Evolutionary conservation across 257 asterid genomes (phyloP).

Genomic region (Lithospermum erythrorhizon): DNA sequence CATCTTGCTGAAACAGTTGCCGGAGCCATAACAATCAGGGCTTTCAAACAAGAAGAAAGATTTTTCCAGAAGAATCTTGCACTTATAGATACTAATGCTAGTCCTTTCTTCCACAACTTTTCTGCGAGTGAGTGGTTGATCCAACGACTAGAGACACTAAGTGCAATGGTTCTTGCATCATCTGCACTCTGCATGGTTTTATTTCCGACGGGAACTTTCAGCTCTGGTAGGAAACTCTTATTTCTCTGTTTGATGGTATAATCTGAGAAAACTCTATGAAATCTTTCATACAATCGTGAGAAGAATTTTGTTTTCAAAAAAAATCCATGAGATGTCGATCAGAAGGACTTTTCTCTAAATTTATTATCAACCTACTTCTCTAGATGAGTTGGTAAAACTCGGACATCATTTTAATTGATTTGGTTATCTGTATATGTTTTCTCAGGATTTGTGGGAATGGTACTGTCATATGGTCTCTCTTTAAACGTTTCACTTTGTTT

Average conservation of each 20-base stretch:
- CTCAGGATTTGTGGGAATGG: slow-evolving; percentile 2
- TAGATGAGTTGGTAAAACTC: too few relatives aligned
- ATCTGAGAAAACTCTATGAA: too few relatives aligned
- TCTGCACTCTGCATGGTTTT: slow-evolving; percentile 2
- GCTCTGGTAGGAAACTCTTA: background rate
- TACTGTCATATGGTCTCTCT: background rate
- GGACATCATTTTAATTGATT: background rate
- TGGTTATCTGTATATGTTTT: too few relatives aligned
- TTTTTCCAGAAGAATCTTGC: slow-evolving; percentile 3
- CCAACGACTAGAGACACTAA: slow-evolving; percentile 2
- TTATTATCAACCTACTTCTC: too few relatives aligned
- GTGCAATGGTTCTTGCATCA: slow-evolving; percentile 3
- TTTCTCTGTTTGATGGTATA: background rate
- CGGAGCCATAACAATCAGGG: slow-evolving; percentile 2
- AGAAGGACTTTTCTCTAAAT: too few relatives aligned
- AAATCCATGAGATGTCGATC: too few relatives aligned
- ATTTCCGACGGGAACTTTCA: slow-evolving; percentile 1
- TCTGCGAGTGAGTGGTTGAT: slow-evolving; percentile 1
- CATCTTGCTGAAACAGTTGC: background rate
- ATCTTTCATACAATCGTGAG: too few relatives aligned
- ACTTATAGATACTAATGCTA: background rate
- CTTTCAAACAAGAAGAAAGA: background rate
- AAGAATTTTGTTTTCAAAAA: too few relatives aligned
- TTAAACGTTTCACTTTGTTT: background rate
- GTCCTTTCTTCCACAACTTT: slow-evolving; percentile 2